phyloP scores from a whole-genome alignment of 495 filamentous ascomycete species.

The Glutinoglossum americanum region DNA sequence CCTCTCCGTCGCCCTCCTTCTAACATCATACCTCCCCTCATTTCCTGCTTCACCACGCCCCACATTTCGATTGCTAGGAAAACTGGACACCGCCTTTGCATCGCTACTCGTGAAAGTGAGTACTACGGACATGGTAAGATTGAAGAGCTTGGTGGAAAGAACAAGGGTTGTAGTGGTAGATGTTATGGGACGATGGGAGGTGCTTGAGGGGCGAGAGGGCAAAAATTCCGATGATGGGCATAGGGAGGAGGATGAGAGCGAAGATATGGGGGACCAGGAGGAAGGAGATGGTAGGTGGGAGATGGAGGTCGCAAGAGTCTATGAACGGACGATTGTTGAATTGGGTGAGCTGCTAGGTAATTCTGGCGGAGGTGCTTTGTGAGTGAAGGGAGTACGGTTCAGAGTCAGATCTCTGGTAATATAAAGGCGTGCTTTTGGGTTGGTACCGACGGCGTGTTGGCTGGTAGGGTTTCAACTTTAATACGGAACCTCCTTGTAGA shows the following conservation, averaged over 20 bases:
- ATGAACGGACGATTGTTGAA: constrained; percentile 54
- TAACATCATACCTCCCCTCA: constrained; percentile 38
- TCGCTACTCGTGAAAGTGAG: constrained; percentile 35
- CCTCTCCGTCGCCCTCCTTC: constrained; percentile 48
- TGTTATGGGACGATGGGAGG: constrained; percentile 20
- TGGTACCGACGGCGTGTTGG: not conserved
- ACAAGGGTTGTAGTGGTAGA: constrained; percentile 45
- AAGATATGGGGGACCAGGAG: constrained; percentile 21
- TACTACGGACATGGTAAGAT: constrained; percentile 62
- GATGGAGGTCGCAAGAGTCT: constrained; percentile 55
- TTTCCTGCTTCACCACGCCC: constrained; percentile 43
- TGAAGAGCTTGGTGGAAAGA: constrained; percentile 52
- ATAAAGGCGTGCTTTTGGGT: not conserved
- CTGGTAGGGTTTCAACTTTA: not conserved
- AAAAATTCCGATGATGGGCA: constrained; percentile 20
- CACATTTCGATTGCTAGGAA: constrained; percentile 46
- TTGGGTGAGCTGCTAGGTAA: constrained; percentile 37
- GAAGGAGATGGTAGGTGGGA: constrained; percentile 22
- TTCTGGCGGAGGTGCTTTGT: not conserved
- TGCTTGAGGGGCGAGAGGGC: constrained; percentile 10
- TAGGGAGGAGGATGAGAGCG: constrained; percentile 14
- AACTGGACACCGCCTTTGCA: constrained; percentile 58
- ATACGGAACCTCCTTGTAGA: not conserved
- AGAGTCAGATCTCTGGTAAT: no score
- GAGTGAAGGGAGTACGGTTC: constrained; percentile 9